These are phyloP conservation scores for Uronychia binucleata DNA, from an alignment of 73 alveolate species.

Conservation along the genomic window DNA sequence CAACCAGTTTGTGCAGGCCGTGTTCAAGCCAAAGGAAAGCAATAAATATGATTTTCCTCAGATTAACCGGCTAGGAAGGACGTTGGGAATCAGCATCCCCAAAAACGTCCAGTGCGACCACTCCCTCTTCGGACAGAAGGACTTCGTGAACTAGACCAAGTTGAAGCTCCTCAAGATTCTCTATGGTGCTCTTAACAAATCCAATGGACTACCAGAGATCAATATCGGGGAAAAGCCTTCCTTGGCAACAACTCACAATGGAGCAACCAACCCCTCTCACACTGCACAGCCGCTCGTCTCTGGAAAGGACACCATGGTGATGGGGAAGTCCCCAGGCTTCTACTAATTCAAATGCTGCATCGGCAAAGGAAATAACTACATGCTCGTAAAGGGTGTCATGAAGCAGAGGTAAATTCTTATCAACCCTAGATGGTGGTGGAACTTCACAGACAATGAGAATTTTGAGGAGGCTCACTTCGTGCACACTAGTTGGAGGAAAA, in stretches of 20 bases:
- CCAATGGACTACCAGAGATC: background rate
- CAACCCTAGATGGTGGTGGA: conserved; percentile 5
- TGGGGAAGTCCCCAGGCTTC: background rate
- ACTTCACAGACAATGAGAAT: conserved; percentile 55
- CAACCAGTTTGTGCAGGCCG: background rate
- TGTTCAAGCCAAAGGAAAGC: background rate
- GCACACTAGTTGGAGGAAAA: conserved; percentile 26
- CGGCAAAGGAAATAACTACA: conserved; percentile 82
- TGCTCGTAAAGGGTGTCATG: conserved; percentile 54
- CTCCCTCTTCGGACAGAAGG: background rate
- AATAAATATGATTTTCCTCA: background rate
- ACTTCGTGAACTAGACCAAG: background rate
- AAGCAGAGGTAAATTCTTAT: conserved; percentile 44
- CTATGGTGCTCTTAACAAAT: background rate
- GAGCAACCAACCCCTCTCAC: background rate
- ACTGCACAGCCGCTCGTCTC: too few relatives aligned
- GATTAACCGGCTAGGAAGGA: background rate
- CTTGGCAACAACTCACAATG: background rate
- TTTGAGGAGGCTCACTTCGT: conserved; percentile 48
- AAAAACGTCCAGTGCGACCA: background rate
- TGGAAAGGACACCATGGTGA: background rate
- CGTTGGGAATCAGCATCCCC: background rate
- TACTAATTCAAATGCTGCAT: conserved; percentile 64
- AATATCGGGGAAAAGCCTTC: background rate
- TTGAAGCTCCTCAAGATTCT: background rate